phyloP scores from a whole-genome alignment of 768 basidiomycete genomes.

The Panellus pusillus region DNA sequence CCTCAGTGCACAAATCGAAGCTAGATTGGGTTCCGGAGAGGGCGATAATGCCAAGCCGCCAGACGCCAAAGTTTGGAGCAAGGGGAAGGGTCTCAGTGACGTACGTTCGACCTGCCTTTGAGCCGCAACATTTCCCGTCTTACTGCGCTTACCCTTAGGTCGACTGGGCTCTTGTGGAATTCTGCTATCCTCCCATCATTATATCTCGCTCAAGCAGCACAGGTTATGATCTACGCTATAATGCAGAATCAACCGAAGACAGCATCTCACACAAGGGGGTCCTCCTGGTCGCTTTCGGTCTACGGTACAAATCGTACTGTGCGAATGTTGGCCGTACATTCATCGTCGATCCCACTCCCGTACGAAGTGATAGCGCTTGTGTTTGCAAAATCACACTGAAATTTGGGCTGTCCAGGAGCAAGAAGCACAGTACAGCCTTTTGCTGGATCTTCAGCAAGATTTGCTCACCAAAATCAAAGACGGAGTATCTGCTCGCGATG shows the following conservation, averaged over 20 bases:
- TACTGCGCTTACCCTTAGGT: conserved; percentile 46
- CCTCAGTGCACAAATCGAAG: conserved; percentile 84
- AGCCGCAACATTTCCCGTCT: conserved; percentile 3
- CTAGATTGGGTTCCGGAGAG: conserved; percentile 82
- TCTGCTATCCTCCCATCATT: conserved; percentile 93
- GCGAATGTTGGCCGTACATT: conserved; percentile 92
- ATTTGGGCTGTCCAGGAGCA: conserved; percentile 61
- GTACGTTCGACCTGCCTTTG: conserved; percentile 44
- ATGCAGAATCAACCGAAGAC: conserved; percentile 83
- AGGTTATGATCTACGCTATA: conserved; percentile 87
- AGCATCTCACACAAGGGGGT: conserved; percentile 86
- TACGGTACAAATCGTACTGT: conserved; percentile 92
- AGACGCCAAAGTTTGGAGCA: conserved; percentile 91
- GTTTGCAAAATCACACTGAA: conserved; percentile 5
- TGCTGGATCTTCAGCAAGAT: conserved; percentile 77
- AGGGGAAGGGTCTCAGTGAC: conserved; percentile 70
- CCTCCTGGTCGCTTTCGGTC: conserved; percentile 81
- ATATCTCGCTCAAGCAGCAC: conserved; percentile 83
- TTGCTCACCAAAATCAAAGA: conserved; percentile 77
- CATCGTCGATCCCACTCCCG: conserved; percentile 91
- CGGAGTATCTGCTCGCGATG: conserved; percentile 71
- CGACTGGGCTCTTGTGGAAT: conserved; percentile 89
- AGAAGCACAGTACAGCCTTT: conserved; percentile 81
- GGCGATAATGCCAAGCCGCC: conserved; percentile 77
- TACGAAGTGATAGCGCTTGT: conserved; percentile 27